Conservation (phyloP, 2,329 filamentous ascomycete genomes). For the Xylaria digitata region DNA sequence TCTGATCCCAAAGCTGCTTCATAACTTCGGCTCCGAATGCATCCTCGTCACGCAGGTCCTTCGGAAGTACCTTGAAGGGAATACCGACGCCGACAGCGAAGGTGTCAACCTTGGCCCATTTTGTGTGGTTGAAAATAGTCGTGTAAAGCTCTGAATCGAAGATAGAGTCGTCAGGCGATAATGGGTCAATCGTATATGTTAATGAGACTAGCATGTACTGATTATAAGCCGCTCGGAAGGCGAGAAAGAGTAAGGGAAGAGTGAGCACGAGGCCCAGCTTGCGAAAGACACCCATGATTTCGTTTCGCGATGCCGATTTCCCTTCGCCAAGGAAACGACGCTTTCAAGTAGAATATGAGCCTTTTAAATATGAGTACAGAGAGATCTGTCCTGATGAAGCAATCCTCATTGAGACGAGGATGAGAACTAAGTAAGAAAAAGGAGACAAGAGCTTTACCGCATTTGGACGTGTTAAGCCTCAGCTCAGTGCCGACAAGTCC, state of each 20-base stretch:
- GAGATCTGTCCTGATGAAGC: constrained; percentile 39
- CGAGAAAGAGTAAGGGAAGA: constrained; percentile 29
- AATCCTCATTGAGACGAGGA: constrained; percentile 20
- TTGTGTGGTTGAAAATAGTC: constrained; percentile 35
- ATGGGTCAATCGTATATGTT: constrained; percentile 38
- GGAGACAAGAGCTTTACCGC: constrained; percentile 22
- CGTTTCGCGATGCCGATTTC: constrained; percentile 13
- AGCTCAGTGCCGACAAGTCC: constrained; percentile 15
- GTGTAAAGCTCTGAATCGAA: constrained; percentile 39
- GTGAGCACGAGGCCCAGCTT: constrained; percentile 35
- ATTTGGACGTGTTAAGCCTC: constrained; percentile 32
- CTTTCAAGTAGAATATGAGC: neutral
- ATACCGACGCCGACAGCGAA: constrained; percentile 37
- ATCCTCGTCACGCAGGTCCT: constrained; percentile 27
- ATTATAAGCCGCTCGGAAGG: constrained; percentile 29
- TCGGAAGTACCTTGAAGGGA: constrained; percentile 25
- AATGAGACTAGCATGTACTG: constrained; percentile 36
- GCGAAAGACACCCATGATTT: constrained; percentile 36
- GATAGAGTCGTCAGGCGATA: constrained; percentile 35
- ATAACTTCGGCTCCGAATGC: constrained; percentile 38
- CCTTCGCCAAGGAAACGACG: neutral
- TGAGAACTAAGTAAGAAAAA: constrained; percentile 35
- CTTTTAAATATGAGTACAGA: constrained; percentile 10
- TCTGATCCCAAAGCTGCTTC: constrained; percentile 39
- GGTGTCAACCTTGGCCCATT: constrained; percentile 38